phyloP scores from a whole-genome alignment of 805 yeast species.

The Tetrapisispora iriomotensis region DNA sequence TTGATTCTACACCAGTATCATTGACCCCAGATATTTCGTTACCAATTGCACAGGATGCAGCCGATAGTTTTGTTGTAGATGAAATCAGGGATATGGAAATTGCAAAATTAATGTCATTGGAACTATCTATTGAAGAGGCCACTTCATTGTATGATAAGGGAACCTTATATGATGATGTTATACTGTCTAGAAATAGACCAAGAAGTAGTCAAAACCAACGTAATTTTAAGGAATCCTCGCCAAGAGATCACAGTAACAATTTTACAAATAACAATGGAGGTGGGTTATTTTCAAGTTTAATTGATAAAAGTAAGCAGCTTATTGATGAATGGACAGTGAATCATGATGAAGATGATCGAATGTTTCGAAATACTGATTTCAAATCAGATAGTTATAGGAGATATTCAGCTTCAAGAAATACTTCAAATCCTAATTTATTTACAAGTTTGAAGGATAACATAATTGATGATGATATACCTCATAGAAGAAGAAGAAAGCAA shows the following conservation, averaged over 20 bases:
- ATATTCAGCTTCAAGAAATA: not conserved
- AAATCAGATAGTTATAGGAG: not conserved
- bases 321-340: slow-evolving; percentile 19
- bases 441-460: not conserved
- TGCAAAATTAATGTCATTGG: slow-evolving; percentile 28
- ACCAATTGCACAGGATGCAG: slow-evolving; percentile 1
- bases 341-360: slow-evolving; percentile 17
- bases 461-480: too few species aligned
- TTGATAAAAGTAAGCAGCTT: slow-evolving; percentile 26
- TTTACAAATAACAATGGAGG: not conserved
- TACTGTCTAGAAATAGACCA: slow-evolving; percentile 1
- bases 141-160: slow-evolving; percentile 17
- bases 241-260: not conserved
- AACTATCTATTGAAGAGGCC: slow-evolving; percentile 18
- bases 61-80: slow-evolving; percentile 17
- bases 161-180: slow-evolving; percentile 17
- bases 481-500: too few species aligned
- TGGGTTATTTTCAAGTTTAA: slow-evolving; percentile 8
- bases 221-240: not conserved
- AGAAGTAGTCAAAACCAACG: not conserved
- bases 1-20: not conserved
- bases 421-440: not conserved
- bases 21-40: not conserved
- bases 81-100: slow-evolving; percentile 29
- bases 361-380: slow-evolving; percentile 6